Conservation (phyloP, 1,284 basidiomycete genomes). For the Athelia sp. region DNA sequence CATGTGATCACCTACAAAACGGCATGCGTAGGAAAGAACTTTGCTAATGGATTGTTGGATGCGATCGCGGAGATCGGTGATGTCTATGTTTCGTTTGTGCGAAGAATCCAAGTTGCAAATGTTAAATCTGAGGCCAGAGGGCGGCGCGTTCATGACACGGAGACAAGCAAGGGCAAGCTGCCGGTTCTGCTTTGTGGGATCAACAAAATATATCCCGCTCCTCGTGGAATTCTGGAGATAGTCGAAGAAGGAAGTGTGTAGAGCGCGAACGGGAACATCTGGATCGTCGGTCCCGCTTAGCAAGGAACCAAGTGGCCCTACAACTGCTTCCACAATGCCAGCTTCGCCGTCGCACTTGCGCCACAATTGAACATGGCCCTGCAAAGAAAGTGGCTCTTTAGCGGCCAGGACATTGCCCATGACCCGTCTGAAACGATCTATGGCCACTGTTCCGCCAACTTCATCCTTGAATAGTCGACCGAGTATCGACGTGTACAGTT, state of each 20-base stretch:
- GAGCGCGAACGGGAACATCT: neutral
- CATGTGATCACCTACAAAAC: neutral
- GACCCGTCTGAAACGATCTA: neutral
- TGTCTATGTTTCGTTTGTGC: neutral
- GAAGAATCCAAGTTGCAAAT: neutral
- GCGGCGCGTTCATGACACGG: neutral
- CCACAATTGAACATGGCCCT: neutral
- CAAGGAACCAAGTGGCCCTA: neutral
- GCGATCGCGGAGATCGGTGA: neutral
- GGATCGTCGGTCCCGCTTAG: neutral
- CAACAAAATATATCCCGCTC: neutral
- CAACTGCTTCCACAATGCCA: neutral
- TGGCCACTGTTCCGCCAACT: constrained; percentile 2
- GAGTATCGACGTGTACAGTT: neutral
- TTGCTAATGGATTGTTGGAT: neutral
- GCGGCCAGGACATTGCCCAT: neutral
- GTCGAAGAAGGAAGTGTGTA: neutral
- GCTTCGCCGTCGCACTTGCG: neutral
- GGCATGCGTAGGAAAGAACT: neutral
- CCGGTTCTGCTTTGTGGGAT: neutral
- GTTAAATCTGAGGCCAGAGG: neutral
- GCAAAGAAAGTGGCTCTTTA: neutral
- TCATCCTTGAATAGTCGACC: neutral
- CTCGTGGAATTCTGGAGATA: neutral
- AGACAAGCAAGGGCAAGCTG: neutral